Evolutionary conservation across 805 yeast genomes (phyloP), one percentile per base, ranked within the genome.

Genomic region (Pichia sporocuriosa): DNA sequence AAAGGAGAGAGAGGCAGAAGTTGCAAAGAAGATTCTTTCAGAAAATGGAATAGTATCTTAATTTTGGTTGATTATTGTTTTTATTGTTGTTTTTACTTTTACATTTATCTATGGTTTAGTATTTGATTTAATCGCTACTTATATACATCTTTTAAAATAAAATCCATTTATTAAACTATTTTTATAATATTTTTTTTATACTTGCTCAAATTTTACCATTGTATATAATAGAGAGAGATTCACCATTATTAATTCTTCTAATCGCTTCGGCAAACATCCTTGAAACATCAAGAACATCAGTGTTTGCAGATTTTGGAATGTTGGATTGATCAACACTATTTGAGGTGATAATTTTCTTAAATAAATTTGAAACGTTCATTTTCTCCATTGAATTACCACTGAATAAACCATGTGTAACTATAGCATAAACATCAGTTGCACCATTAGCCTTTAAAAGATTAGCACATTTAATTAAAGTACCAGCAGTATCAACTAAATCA

Each of bases 161-260:
- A n/a, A n/a, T n/a, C n/a, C n/a, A n/a, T n/a, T n/a, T n/a, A n/a
- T n/a, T n/a, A n/a, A n/a, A n/a, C n/a, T n/a, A n/a, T n/a, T n/a
- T n/a, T n/a, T n/a, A n/a, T n/a, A n/a, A n/a, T n/a, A n/a, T n/a
- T n/a, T n/a, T n/a, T n/a, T n/a, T n/a, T n/a, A n/a, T n/a, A n/a
- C n/a, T n/a, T n/a, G n/a, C n/a, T n/a, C n/a, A n/a, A n/a, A n/a
- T n/a, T n/a, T n/a, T n/a, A n/a, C n/a, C n/a, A 54, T 88, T 96
- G 65, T 89, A 93, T 46, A 93, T 69, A 85, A 87, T 83, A 16
- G 95, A 82, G 15, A 93, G 95, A 13, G 90, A 79, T 67, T 93
- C 99, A 51, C 99, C 99, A 53, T 93, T 93, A 62, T 93, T 95
- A 38, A 93, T 90, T 61, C 99, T 74, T 60, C 99, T 73, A 34